Base-by-base conservation (phyloP, 2,329 filamentous ascomycete species). In the Pleochaeta shiraiana region DNA sequence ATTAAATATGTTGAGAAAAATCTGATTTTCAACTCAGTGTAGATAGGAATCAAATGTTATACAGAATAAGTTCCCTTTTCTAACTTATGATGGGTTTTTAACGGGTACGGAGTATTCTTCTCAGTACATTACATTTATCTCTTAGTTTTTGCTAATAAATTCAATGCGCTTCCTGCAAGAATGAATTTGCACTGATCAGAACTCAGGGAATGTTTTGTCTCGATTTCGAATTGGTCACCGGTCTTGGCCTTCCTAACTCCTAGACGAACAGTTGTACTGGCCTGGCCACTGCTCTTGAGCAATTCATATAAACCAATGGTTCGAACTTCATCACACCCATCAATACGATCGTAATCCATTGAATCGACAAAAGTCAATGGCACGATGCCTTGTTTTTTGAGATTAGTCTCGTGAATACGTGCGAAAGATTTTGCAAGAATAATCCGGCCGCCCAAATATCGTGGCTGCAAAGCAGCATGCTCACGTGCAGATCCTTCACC, bases 351-450 rank as follows among this genome's bases (percentile, higher is more conserved):
- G 74, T 96, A 97, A 75, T 97, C 93, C 24, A 82, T 80, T 76
- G 95, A 90, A 74, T 95, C 80, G 57, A 79, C 88, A 72, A 98
- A 95, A 0, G 90, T 96, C 70, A 98, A 79, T 1, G 93, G 93
- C 55, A 98, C 90, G 37, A 98, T 87, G 67, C 93, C 93, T 77
- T 98, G 93, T 78, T 95, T 95, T 83, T 95, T 95, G 69, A 95
- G 78, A 74, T 95, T 95, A 33, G 90, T 95, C 79, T 95, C 90
- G 77, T 95, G 90, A 73, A 95, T 95, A 64, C 90, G 85, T 0
- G 90, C 90, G 73, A 95, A 95, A 43, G 83, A 87, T 78, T 95
- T 95, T 65, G 86, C 80, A 21, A 95, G 80, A 65, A 95, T 90
- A 72, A 95, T 79, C 62, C 88, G 82, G 24, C 88, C 89, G 66